Evolutionary conservation across 2,329 filamentous ascomycete genomes (phyloP).

Genomic region (Hypoxylon sp.): DNA sequence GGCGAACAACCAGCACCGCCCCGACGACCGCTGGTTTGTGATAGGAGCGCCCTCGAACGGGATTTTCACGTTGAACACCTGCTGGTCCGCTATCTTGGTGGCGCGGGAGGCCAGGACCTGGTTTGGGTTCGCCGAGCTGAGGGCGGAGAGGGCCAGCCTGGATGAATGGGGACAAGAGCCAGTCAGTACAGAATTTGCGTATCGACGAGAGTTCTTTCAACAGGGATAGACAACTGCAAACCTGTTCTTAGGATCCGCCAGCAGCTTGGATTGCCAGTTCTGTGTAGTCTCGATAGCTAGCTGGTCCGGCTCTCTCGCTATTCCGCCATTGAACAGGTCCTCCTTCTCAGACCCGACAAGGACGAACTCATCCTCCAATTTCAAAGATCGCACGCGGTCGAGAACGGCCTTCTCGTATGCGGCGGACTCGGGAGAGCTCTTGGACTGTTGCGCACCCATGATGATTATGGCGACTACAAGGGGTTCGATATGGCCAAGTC

Average conservation of each 20-base stretch:
- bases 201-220: background rate
- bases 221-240: conserved; percentile 46
- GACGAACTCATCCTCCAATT: conserved; percentile 64
- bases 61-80: conserved; percentile 86
- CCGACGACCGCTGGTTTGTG: conserved; percentile 84
- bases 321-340: conserved; percentile 39
- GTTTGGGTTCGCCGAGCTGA: conserved; percentile 75
- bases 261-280: conserved; percentile 70
- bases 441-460: conserved; percentile 62
- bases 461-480: conserved; percentile 8
- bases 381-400: conserved; percentile 59
- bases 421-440: conserved; percentile 46
- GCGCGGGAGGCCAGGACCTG: conserved; percentile 73
- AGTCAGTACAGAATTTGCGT: conserved; percentile 9
- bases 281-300: conserved; percentile 65
- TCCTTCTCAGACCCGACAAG: conserved; percentile 60
- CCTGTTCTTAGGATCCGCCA: conserved; percentile 75
- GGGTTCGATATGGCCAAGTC: background rate
- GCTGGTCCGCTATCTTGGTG: conserved; percentile 74
- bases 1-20: conserved; percentile 92
- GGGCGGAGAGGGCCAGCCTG: conserved; percentile 79
- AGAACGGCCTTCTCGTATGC: conserved; percentile 59
- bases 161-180: background rate
- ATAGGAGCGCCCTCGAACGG: conserved; percentile 84
- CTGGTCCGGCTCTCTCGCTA: conserved; percentile 54